Evolutionary conservation across 129 eudicot genomes (phyloP).

Genomic region (Silybum marianum): DNA sequence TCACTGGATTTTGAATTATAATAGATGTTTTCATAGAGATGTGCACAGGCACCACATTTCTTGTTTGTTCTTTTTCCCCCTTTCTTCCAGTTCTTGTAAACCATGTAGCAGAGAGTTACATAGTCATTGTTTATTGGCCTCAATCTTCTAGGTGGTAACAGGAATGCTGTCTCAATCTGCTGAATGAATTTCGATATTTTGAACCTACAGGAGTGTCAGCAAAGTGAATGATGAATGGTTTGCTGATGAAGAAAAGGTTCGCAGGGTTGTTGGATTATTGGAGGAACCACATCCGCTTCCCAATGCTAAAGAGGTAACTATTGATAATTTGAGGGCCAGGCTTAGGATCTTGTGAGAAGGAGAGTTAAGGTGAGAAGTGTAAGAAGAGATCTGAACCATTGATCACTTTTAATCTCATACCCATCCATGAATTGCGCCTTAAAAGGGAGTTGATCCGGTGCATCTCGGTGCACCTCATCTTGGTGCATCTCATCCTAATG

Average conservation of each 20-base stretch:
- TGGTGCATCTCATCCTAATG: too few species aligned
- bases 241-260: conserved; percentile 93
- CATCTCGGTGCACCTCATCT: too few species aligned
- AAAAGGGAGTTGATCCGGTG: too few species aligned
- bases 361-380: too few species aligned
- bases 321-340: conserved; percentile 10
- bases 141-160: conserved; percentile 30
- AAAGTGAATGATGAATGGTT: conserved; percentile 98
- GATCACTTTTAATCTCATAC: too few species aligned
- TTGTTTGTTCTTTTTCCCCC: conserved; percentile 1
- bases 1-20: not conserved
- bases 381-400: too few species aligned
- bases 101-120: conserved; percentile 21
- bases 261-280: conserved; percentile 75
- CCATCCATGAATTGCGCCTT: too few species aligned
- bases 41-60: conserved; percentile 8
- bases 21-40: not conserved
- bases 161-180: conserved; percentile 21
- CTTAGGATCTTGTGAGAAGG: too few species aligned
- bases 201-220: conserved; percentile 84
- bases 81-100: not conserved
- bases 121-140: conserved; percentile 22
- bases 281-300: conserved; percentile 58
- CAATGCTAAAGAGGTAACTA: conserved; percentile 64
- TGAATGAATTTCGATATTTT: conserved; percentile 23